Percentiles rank a stretch among this genome's conserved stretches.
Evolutionary conservation across 768 basidiomycete species (phyloP).

Genomic region (Melanogaster broomeanus): DNA sequence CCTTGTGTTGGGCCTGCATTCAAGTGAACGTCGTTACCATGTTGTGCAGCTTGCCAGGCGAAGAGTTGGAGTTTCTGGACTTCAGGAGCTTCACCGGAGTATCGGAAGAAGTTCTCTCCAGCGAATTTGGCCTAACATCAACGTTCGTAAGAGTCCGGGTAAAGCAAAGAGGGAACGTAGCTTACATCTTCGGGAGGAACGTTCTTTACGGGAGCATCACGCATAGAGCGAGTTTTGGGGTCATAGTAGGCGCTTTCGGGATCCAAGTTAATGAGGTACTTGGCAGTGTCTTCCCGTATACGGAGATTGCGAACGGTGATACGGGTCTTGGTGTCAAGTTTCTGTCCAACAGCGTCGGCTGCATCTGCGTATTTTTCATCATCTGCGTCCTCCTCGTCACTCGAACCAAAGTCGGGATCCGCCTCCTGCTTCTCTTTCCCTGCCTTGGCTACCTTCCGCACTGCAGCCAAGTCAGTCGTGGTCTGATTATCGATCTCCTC

Average conservation of each 20-base stretch:
- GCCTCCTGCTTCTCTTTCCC: slow-evolving; percentile 67
- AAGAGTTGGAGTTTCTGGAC: slow-evolving; percentile 93
- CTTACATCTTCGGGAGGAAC: slow-evolving; percentile 86
- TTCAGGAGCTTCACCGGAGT: slow-evolving; percentile 89
- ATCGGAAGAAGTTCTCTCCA: slow-evolving; percentile 94
- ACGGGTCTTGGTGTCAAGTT: slow-evolving; percentile 96
- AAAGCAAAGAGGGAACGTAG: slow-evolving; percentile 6
- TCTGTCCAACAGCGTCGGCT: slow-evolving; percentile 97
- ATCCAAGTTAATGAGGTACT: slow-evolving; percentile 96
- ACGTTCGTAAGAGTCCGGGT: slow-evolving; percentile 2
- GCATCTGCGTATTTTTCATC: slow-evolving; percentile 99
- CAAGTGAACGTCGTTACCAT: slow-evolving; percentile 93
- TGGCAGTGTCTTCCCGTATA: slow-evolving; percentile 98
- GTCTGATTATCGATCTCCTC: slow-evolving; percentile 98
- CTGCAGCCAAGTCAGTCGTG: slow-evolving; percentile 86
- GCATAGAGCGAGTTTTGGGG: slow-evolving; percentile 99
- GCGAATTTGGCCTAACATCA: slow-evolving; percentile 75
- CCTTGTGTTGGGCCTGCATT: slow-evolving; percentile 97
- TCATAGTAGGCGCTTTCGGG: slow-evolving; percentile 97
- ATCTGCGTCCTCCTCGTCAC: slow-evolving; percentile 93
- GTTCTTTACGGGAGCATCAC: slow-evolving; percentile 85
- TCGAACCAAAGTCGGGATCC: slow-evolving; percentile 94
- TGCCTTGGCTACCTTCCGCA: slow-evolving; percentile 93
- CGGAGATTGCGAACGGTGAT: slow-evolving; percentile 98
- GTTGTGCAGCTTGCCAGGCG: slow-evolving; percentile 93